Percentiles rank a stretch among this genome's conserved stretches.
These are phyloP conservation scores for Ocimum tenuiflorum DNA, from an alignment of 257 asterid genomes.

Conservation along the genomic window DNA sequence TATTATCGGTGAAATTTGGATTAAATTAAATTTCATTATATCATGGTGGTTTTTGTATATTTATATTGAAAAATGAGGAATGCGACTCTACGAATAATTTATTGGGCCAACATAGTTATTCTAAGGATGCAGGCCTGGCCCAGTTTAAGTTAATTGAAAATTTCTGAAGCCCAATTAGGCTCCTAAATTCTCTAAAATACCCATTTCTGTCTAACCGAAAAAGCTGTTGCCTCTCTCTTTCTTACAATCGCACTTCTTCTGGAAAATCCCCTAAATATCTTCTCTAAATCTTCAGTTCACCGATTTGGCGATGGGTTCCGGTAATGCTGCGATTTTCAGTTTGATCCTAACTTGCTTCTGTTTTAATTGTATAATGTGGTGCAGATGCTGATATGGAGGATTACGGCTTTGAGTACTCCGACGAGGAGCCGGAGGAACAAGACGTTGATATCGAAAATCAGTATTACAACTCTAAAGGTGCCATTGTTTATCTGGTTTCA, in stretches of 20 bases:
- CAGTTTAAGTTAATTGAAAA: no score
- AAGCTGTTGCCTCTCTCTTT: neutral
- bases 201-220: neutral
- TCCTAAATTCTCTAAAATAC: no score
- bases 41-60: no score
- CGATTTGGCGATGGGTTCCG: slow-evolving; percentile 55
- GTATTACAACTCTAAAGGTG: slow-evolving; percentile 96
- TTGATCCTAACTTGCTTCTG: slow-evolving; percentile 1
- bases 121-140: no score
- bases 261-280: neutral
- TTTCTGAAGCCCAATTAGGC: no score
- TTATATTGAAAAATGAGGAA: no score
- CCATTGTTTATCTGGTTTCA: neutral
- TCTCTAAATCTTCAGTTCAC: slow-evolving; percentile 17
- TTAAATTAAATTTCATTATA: no score
- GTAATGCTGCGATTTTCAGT: slow-evolving; percentile 21
- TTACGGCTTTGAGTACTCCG: slow-evolving; percentile 96
- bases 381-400: slow-evolving; percentile 98
- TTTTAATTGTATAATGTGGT: slow-evolving; percentile 6
- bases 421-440: slow-evolving; percentile 95
- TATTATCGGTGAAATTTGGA: no score
- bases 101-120: no score
- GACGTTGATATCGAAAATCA: slow-evolving; percentile 95
- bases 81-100: no score
- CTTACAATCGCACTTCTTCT: neutral